Conservation (phyloP, 768 basidiomycete species). For the Amanita exitialis region DNA sequence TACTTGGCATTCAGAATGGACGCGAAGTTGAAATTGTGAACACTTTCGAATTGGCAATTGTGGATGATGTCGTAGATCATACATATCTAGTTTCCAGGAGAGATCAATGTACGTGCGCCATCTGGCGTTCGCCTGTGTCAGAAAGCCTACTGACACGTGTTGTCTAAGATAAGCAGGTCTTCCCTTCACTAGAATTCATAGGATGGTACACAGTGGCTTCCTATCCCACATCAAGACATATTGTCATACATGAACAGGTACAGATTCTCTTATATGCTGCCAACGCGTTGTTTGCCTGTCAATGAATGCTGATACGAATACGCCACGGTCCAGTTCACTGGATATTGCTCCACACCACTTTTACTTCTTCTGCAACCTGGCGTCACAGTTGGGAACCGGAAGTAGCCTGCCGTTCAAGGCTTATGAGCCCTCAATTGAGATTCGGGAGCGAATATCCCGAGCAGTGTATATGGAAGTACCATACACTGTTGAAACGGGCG, state of each 20-base stretch:
- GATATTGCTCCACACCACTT: conserved; percentile 82
- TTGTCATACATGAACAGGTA: conserved; percentile 82
- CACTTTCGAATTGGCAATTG: conserved; percentile 82
- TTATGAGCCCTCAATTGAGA: conserved; percentile 88
- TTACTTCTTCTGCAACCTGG: conserved; percentile 68
- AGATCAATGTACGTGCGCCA: conserved; percentile 77
- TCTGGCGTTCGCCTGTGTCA: conserved; percentile 3
- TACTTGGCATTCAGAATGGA: conserved; percentile 90
- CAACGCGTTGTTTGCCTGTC: conserved; percentile 4
- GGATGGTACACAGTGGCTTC: conserved; percentile 93
- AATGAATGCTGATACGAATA: conserved; percentile 1
- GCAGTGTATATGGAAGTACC: conserved; percentile 77
- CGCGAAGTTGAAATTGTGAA: conserved; percentile 97
- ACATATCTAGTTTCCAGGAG: conserved; percentile 73
- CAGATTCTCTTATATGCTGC: conserved; percentile 7
- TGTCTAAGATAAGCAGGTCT: conserved; percentile 87
- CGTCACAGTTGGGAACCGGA: conserved; percentile 28
- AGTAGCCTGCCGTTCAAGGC: conserved; percentile 76
- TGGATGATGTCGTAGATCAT: conserved; percentile 61
- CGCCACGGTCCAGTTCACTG: conserved; percentile 51
- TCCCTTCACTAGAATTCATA: conserved; percentile 93
- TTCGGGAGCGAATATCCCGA: conserved; percentile 66
- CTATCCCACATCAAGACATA: conserved; percentile 65
- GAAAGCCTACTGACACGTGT: conserved; percentile 2
- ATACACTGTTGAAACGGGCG: conserved; percentile 91